Evolutionary conservation across 306 rosid species (phyloP), one percentile per base, ranked within the genome.

Genomic region (Castanopsis chinensis): DNA sequence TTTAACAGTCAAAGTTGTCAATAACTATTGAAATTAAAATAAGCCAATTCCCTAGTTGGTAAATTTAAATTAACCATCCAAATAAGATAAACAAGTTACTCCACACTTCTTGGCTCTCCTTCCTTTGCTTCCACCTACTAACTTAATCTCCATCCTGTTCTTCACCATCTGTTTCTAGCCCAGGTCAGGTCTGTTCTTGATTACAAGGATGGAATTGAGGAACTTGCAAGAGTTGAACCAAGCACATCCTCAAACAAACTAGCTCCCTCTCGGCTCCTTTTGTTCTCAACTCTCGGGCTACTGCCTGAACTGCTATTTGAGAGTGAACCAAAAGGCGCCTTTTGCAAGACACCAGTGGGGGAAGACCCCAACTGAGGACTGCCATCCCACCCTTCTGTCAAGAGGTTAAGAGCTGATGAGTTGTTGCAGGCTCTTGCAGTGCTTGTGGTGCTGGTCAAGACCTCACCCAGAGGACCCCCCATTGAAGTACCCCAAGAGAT

Each of bases 381-480:
- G 28, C 88, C 80, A n/a, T 87, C 85, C 88, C 90, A 87, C 43
- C 84, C 84, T 73, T 84, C 88, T 0, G 60, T 80, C 74, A 81
- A 53, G 73, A 87, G 87, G 78, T 73, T 76, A 21, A 81, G 84
- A 6, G 84, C 64, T 17, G 85, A 76, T 58, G 90, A 71, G 63
- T 63, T 75, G 75, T 70, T 75, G 74, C 74, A 79, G 35, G 68
- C 75, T 76, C 37, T 78, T 51, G 59, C 81, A 54, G 57, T 35
- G 77, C 63, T 79, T 14, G 84, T 56, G 1, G 61, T 70, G 21
- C 69, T 87, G 28, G 84, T 83, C 63, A 88, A 82, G 6, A 80
- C 91, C 81, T 88, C 91, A 25, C 91, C 91, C 19, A 88, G 69
- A 60, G 91, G 91, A 69, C 91, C 91, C 15, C 89, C 91, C 78